Evolutionary conservation across 2,329 filamentous ascomycete genomes (phyloP).

Genomic region (Neoarthrinium moseri): DNA sequence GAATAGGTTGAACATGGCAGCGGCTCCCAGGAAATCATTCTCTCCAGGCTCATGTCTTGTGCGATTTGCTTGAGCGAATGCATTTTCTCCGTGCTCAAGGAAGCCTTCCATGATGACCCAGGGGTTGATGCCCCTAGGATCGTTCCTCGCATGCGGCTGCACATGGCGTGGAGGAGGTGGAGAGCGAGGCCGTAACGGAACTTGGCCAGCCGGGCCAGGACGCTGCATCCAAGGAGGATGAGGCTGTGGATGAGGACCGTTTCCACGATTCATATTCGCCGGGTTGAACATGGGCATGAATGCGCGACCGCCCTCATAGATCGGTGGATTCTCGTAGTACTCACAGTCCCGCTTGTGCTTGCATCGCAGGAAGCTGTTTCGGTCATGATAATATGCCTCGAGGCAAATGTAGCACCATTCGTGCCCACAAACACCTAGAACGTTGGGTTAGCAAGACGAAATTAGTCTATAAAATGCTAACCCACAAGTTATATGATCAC

Average conservation of each 20-base stretch:
- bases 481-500: conserved; percentile 41
- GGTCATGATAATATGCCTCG: conserved; percentile 24
- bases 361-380: conserved; percentile 27
- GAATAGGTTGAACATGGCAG: conserved; percentile 9
- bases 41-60: neutral
- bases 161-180: neutral
- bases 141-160: neutral
- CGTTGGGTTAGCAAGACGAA: neutral
- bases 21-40: conserved; percentile 8
- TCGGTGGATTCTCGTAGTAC: conserved; percentile 20
- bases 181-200: neutral
- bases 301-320: conserved; percentile 22
- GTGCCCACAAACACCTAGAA: conserved; percentile 31
- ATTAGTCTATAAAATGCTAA: neutral
- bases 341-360: conserved; percentile 28
- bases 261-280: neutral
- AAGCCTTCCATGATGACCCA: conserved; percentile 1
- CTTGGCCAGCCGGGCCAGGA: neutral
- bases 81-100: neutral
- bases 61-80: neutral
- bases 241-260: neutral
- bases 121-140: neutral
- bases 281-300: conserved; percentile 16
- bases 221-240: neutral
- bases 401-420: conserved; percentile 40